Conservation (phyloP, 2,329 filamentous ascomycete genomes). For the Fusarium chlamydosporum region DNA sequence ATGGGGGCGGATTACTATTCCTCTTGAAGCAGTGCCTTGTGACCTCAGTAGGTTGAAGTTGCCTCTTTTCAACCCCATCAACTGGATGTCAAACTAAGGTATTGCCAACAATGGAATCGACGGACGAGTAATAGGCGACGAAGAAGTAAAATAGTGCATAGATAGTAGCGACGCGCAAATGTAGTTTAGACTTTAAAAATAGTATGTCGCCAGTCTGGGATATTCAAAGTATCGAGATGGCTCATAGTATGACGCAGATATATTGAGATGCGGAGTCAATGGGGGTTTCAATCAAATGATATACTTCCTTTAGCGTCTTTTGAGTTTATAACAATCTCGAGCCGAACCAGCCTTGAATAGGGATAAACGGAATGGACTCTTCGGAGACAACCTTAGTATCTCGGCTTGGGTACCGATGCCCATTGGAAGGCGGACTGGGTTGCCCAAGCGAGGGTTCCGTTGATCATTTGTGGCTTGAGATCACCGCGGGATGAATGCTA, state of each 20-base stretch:
- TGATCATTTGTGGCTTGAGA: constrained; percentile 29
- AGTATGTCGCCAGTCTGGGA: background rate
- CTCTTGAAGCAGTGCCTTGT: background rate
- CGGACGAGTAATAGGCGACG: background rate
- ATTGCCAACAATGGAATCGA: background rate
- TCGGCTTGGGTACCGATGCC: constrained; percentile 7
- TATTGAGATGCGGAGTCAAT: constrained; percentile 19
- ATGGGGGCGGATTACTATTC: background rate
- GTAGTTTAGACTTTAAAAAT: too few species aligned
- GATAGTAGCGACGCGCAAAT: background rate
- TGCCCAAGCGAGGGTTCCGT: background rate
- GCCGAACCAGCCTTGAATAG: background rate
- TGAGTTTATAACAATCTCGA: constrained; percentile 10
- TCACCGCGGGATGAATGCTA: constrained; percentile 9
- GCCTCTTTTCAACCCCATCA: constrained; percentile 31
- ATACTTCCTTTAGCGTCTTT: background rate
- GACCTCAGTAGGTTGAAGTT: background rate
- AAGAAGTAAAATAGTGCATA: background rate
- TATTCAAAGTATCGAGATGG: background rate
- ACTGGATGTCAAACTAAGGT: background rate
- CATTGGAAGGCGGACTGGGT: constrained; percentile 7
- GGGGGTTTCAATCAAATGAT: background rate
- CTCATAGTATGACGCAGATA: background rate
- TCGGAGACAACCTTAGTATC: constrained; percentile 18
- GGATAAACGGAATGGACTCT: background rate